These are phyloP conservation scores for Neofusicoccum sp. DNA, from an alignment of 2,329 filamentous ascomycete species.

Conservation along the genomic window DNA sequence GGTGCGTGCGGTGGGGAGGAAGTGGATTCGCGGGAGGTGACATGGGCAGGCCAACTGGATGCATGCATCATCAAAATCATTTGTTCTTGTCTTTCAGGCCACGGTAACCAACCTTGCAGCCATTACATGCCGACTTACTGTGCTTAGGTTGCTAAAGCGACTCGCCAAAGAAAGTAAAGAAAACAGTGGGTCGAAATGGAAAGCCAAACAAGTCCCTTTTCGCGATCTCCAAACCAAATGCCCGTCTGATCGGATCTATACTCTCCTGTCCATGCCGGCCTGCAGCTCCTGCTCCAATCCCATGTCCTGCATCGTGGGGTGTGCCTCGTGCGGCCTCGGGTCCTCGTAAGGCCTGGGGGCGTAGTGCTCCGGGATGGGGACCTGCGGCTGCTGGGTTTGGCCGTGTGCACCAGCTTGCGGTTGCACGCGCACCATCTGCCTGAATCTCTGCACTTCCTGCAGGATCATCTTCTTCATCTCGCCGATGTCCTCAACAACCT, in stretches of 20 bases:
- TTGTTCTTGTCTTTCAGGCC: constrained; percentile 1
- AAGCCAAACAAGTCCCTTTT: not conserved
- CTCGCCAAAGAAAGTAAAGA: not conserved
- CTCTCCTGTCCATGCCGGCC: constrained; percentile 19
- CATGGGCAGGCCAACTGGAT: not conserved
- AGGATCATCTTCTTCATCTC: constrained; percentile 98
- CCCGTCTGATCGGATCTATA: constrained; percentile 5
- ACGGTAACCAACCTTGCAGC: not conserved
- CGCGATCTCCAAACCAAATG: constrained; percentile 14
- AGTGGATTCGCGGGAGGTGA: not conserved
- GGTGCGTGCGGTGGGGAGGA: not conserved
- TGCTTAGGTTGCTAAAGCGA: constrained; percentile 5
- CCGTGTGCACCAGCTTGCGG: constrained; percentile 29
- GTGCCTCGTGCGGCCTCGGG: constrained; percentile 59
- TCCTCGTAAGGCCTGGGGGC: constrained; percentile 59
- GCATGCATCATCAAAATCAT: constrained; percentile 3
- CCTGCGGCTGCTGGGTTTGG: constrained; percentile 48
- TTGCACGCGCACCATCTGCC: constrained; percentile 54
- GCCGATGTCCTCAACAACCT: constrained; percentile 89
- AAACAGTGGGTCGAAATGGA: not conserved
- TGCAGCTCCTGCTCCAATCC: constrained; percentile 20
- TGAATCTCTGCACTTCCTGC: constrained; percentile 88
- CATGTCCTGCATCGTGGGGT: constrained; percentile 1
- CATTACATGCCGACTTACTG: not conserved
- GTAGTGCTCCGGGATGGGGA: constrained; percentile 63